Evolutionary conservation across 805 yeast species (phyloP), one percentile per base, ranked within the genome.

Genomic region (Lipomyces anomalus): DNA sequence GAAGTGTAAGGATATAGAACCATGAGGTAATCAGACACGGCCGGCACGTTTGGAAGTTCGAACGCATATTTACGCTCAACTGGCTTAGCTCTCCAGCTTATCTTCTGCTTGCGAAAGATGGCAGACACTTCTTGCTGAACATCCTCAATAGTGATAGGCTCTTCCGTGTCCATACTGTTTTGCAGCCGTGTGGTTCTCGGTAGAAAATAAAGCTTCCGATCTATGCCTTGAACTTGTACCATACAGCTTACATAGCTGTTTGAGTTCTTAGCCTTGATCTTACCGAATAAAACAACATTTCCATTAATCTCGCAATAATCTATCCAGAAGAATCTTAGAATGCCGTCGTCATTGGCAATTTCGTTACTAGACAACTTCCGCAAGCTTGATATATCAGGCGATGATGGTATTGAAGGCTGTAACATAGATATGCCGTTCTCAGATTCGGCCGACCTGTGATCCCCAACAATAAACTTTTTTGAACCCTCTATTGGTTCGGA

Each of bases 21-120:
- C 58, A 85, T 83, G 56, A 90, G 68, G 60, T 92, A 92, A 47
- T 85, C 87, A 1, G 86, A 69, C 57, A 83, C 84, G 49, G 72
- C 72, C 7, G 97, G 97, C 11, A 90, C 73, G 6, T 78, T 86
- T 0, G 82, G 78, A 18, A 83, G 62, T 60, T 90, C 97, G 68
- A 92, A 92, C 1, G 97, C 92, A 65, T 90, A 90, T 62, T 84
- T 85, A 72, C 73, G 84, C 6, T 60, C 68, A 55, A 79, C 82
- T 0, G 89, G 81, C 63, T 79, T 85, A 7, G 92, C 79, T 50
- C 77, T 80, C 44, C 87, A 70, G 22, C 72, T 69, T 24, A 86
- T 64, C 0, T 84, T 87, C 59, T 70, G 80, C 50, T 78, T 75
- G 9, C 72, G 78, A 30, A 86, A 64, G 24, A 85, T 62, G 0